Conservation (phyloP, 2,329 filamentous ascomycete genomes). For the Penicillium sp. region DNA sequence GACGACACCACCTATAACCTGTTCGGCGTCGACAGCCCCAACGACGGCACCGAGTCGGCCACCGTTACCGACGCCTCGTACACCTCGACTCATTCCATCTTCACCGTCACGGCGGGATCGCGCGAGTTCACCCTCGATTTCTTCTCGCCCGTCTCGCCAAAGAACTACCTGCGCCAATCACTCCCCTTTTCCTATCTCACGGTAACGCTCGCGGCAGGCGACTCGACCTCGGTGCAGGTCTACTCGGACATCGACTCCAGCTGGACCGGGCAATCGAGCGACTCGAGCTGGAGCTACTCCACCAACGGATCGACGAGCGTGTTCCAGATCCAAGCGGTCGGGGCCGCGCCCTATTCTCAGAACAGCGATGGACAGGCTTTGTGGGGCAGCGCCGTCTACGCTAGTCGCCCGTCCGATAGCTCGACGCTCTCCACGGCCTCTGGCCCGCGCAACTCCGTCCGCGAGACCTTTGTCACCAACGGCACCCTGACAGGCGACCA, state of each 20-base stretch:
- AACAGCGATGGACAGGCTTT: constrained; percentile 34
- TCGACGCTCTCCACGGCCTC: constrained; percentile 27
- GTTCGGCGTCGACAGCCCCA: constrained; percentile 35
- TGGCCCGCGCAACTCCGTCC: constrained; percentile 25
- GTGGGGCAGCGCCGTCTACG: constrained; percentile 42
- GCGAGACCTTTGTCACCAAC: constrained; percentile 30
- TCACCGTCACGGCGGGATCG: constrained; percentile 36
- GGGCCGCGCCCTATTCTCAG: constrained; percentile 29
- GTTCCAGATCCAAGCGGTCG: constrained; percentile 29
- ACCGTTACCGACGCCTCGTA: constrained; percentile 32
- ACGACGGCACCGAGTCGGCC: constrained; percentile 26
- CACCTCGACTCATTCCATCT: constrained; percentile 41
- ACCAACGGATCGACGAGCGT: constrained; percentile 27
- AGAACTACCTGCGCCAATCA: constrained; percentile 41
- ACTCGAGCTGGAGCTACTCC: constrained; percentile 23
- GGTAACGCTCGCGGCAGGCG: constrained; percentile 29
- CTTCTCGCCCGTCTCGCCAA: constrained; percentile 42
- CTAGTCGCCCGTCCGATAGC: constrained; percentile 28
- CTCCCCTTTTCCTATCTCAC: constrained; percentile 44
- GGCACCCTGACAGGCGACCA: constrained; percentile 26
- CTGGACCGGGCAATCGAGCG: constrained; percentile 37
- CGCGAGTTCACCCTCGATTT: constrained; percentile 40
- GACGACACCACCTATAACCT: constrained; percentile 39
- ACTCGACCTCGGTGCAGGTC: constrained; percentile 34
- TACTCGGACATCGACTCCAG: constrained; percentile 42